phyloP scores from a whole-genome alignment of 2,329 filamentous ascomycete genomes.

The Ampelomyces quisqualis region DNA sequence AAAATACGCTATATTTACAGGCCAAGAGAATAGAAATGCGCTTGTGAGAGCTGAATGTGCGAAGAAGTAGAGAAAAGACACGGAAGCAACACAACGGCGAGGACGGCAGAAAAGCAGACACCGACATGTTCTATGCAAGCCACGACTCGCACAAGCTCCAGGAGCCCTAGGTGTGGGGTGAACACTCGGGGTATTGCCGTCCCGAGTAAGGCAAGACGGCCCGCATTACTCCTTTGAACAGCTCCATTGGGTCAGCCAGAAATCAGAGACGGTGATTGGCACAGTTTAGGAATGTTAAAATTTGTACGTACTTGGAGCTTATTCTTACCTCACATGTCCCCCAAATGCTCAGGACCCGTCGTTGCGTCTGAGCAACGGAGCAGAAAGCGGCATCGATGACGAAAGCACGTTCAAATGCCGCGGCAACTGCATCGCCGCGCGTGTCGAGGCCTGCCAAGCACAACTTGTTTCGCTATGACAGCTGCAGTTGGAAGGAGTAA shows the following conservation, averaged over 20 bases:
- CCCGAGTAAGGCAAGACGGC: slow-evolving; percentile 30
- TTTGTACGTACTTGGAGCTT: not conserved
- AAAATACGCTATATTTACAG: not conserved
- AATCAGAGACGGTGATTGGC: slow-evolving; percentile 8
- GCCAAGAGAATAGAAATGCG: not conserved
- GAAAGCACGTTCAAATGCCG: slow-evolving; percentile 11
- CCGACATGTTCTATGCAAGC: slow-evolving; percentile 19
- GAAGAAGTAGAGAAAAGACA: slow-evolving; percentile 1
- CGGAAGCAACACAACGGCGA: slow-evolving; percentile 4
- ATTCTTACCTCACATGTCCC: no score
- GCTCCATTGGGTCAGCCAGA: slow-evolving; percentile 4
- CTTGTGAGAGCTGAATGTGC: not conserved
- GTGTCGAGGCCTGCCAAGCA: no score
- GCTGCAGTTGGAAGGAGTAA: no score
- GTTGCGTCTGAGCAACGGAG: not conserved
- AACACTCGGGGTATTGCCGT: slow-evolving; percentile 23
- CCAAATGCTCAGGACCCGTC: no score
- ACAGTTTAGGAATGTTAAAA: not conserved
- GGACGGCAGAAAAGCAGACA: slow-evolving; percentile 18
- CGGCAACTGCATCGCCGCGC: slow-evolving; percentile 14
- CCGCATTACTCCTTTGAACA: slow-evolving; percentile 22
- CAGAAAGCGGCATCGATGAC: not conserved
- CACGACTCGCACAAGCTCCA: slow-evolving; percentile 7
- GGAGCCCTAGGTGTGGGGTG: slow-evolving; percentile 9
- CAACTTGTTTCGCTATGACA: no score